Percentiles rank a stretch among this genome's conserved stretches.
Evolutionary conservation across 2,329 filamentous ascomycete species (phyloP).

Genomic region (Cucurbitaria berberidis): DNA sequence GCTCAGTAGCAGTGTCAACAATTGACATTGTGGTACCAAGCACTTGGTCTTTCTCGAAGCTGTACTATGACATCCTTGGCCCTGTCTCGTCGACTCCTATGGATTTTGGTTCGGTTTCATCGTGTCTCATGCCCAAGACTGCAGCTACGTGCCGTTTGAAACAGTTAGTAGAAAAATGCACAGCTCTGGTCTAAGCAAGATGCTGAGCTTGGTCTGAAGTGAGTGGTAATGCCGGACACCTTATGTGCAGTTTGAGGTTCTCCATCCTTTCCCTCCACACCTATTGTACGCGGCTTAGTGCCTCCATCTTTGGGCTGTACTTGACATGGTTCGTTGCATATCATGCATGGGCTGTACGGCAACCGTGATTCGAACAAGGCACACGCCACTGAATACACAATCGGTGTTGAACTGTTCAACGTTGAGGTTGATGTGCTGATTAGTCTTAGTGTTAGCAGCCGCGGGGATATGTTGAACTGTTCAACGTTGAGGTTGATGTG

Average conservation of each 20-base stretch:
- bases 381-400: background rate
- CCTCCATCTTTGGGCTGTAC: background rate
- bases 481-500: background rate
- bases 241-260: background rate
- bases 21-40: constrained; percentile 13
- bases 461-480: background rate
- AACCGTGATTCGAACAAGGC: background rate
- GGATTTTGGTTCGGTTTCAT: background rate
- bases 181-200: background rate
- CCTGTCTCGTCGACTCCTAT: constrained; percentile 3
- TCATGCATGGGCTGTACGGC: background rate
- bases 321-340: background rate
- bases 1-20: constrained; percentile 40
- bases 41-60: constrained; percentile 6
- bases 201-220: background rate
- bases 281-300: background rate
- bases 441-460: background rate
- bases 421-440: background rate
- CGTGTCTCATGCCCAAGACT: too few relatives aligned
- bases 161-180: background rate
- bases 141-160: too few relatives aligned
- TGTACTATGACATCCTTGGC: constrained; percentile 5
- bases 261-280: background rate
- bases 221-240: background rate
- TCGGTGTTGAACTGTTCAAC: background rate